Evolutionary conservation across 139 green algal genomes (phyloP), one percentile per base, ranked within the genome.

Genomic region (Protoeuglena noctilucae): DNA sequence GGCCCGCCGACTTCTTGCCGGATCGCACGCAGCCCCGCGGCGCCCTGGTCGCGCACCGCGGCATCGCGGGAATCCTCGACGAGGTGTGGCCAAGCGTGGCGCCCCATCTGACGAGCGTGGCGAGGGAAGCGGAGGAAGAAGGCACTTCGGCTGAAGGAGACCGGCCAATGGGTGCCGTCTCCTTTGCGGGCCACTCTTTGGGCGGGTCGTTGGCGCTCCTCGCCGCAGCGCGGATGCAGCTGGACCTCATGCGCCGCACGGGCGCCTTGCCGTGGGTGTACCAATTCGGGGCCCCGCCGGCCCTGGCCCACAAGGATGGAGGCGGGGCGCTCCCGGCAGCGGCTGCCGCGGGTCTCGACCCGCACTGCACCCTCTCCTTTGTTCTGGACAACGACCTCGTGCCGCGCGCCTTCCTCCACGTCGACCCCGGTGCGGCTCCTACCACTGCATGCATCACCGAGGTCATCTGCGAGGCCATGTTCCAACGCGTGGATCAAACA

Each of bases 311-410:
- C n/a, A n/a, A n/a, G n/a, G n/a, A n/a, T n/a, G n/a, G n/a, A n/a
- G n/a, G n/a, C n/a, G n/a, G n/a, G n/a, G n/a, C n/a, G n/a, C n/a
- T n/a, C n/a, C n/a, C n/a, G n/a, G n/a, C n/a, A n/a, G n/a, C n/a
- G n/a, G n/a, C n/a, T n/a, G n/a, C n/a, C n/a, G n/a, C n/a, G n/a
- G n/a, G n/a, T n/a, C n/a, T n/a, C n/a, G n/a, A n/a, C n/a, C n/a
- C n/a, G n/a, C n/a, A n/a, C n/a, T n/a, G n/a, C n/a, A n/a, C n/a
- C n/a, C n/a, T n/a, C n/a, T n/a, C n/a, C 63, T 85, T 77, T 62
- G 72, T 78, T n/a, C 65, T 83, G 25, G 60, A 79, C 27, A 68
- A 77, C 46, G 77, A 85, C 54, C 77, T 74, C 0, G 62, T 85
- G 18, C 77, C 77, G 0, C 61, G 74, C 0, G 74, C 75, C 2